A percentile compares a stretch with the other conserved stretches of the same genome.
Evolutionary conservation across 805 yeast species (phyloP).

Genomic region (Suhomyces vadensis): DNA sequence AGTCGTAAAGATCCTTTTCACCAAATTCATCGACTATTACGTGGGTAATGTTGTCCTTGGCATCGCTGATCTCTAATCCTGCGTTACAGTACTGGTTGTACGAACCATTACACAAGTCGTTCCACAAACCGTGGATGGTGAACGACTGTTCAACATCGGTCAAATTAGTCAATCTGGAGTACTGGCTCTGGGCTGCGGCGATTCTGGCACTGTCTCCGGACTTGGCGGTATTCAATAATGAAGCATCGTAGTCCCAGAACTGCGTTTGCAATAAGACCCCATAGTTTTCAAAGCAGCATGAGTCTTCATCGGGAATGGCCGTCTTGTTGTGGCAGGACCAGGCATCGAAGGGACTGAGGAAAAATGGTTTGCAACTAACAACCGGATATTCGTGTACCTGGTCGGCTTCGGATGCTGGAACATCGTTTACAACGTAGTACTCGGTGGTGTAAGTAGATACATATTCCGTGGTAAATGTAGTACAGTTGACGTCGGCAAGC

Average conservation of each 20-base stretch:
- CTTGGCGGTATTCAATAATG: constrained; percentile 12
- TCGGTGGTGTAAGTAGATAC: constrained; percentile 8
- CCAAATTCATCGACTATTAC: constrained; percentile 28
- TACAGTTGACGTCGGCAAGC: constrained; percentile 7
- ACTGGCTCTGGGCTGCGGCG: constrained; percentile 8
- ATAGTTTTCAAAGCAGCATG: constrained; percentile 43
- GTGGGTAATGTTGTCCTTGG: constrained; percentile 26
- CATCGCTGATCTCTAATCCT: constrained; percentile 28
- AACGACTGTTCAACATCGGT: constrained; percentile 27
- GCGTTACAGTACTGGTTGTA: constrained; percentile 40
- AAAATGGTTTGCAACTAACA: constrained; percentile 17
- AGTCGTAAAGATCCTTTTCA: constrained; percentile 26
- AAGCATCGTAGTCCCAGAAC: constrained; percentile 40
- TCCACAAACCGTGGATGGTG: constrained; percentile 49
- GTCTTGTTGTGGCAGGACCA: constrained; percentile 24
- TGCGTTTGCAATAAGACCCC: constrained; percentile 45
- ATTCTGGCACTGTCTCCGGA: constrained; percentile 16
- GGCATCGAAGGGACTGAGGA: constrained; percentile 13
- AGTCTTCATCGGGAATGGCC: constrained; percentile 44
- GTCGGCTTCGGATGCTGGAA: constrained; percentile 12
- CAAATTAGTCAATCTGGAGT: neutral
- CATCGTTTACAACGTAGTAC: constrained; percentile 13
- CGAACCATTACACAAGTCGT: constrained; percentile 43
- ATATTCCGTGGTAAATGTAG: constrained; percentile 12
- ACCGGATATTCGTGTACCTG: constrained; percentile 14